Percentiles rank a stretch among this genome's conserved stretches.
Conservation (phyloP, 352 stramenopile genomes). For the Blastocystis sp. region DNA sequence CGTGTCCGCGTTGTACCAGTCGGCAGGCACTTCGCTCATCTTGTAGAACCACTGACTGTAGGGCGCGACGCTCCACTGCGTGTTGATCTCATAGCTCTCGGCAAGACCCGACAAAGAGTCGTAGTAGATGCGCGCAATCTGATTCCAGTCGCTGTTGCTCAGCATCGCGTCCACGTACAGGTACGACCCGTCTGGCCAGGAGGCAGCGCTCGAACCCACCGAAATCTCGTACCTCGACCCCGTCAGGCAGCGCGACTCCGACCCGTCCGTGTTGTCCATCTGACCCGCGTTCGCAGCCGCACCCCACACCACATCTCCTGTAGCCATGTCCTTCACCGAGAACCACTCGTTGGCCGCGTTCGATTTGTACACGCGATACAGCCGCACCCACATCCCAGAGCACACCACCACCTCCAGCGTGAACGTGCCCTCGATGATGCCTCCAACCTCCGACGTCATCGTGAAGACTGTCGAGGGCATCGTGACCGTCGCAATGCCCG, state of each 20-base stretch:
- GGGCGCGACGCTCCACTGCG: neutral
- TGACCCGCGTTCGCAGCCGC: neutral
- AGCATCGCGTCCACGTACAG: constrained; percentile 39
- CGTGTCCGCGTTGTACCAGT: no score
- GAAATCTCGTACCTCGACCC: neutral
- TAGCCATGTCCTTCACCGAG: no score
- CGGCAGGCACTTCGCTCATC: no score
- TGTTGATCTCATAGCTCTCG: neutral
- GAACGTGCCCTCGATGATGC: neutral
- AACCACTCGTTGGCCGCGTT: no score
- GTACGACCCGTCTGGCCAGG: constrained; percentile 9
- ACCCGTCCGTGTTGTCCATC: neutral
- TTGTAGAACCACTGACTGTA: no score
- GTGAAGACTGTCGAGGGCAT: constrained; percentile 9
- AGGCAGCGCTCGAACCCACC: no score
- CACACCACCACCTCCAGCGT: neutral
- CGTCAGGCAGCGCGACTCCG: neutral
- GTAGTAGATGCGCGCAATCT: no score
- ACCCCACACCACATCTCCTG: neutral
- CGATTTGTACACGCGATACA: neutral
- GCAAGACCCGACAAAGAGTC: no score
- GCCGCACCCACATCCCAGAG: neutral
- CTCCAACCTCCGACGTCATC: neutral
- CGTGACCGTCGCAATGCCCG: neutral
- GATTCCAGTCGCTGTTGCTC: neutral